Evolutionary conservation across 176 grass and related monocot genomes (phyloP).

Genomic region (Cenchrus purpureus): DNA sequence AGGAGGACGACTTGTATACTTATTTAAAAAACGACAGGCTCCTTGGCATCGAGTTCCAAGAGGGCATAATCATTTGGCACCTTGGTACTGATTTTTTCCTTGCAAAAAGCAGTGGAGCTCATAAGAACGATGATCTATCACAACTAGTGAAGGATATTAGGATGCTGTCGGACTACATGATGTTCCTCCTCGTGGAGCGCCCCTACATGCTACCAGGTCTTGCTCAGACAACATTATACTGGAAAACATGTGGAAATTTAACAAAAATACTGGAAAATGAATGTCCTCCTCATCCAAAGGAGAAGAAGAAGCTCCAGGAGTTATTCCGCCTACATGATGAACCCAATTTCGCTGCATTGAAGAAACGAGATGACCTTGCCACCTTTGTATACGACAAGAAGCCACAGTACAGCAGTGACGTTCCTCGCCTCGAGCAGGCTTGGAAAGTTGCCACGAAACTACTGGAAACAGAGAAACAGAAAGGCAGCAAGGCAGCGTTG

Average conservation of each 20-base stretch:
- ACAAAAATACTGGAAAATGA: fast-evolving
- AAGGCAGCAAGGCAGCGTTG: fast-evolving
- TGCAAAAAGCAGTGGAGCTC: not conserved
- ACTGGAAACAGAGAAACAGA: fast-evolving
- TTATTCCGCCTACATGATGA: not conserved
- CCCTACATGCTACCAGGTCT: constrained; percentile 28
- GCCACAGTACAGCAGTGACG: fast-evolving
- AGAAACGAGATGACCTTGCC: not conserved
- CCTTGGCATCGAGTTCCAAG: constrained; percentile 4
- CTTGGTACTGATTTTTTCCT: constrained; percentile 2
- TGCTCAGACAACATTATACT: constrained; percentile 22
- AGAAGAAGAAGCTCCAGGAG: not conserved
- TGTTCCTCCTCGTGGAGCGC: not conserved
- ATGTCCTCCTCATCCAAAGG: not conserved
- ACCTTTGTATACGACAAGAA: fast-evolving
- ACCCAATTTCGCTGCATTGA: not conserved
- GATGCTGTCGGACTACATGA: constrained; percentile 14
- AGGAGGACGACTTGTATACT: not conserved
- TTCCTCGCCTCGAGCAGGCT: not conserved
- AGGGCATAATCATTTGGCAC: constrained; percentile 29
- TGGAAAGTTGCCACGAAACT: fast-evolving
- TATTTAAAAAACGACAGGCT: fast-evolving
- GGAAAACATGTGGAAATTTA: not conserved
- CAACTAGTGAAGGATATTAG: not conserved
- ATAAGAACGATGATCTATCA: no score